Base-by-base conservation (phyloP, 352 stramenopile species). In the Pythium dissotocum region DNA sequence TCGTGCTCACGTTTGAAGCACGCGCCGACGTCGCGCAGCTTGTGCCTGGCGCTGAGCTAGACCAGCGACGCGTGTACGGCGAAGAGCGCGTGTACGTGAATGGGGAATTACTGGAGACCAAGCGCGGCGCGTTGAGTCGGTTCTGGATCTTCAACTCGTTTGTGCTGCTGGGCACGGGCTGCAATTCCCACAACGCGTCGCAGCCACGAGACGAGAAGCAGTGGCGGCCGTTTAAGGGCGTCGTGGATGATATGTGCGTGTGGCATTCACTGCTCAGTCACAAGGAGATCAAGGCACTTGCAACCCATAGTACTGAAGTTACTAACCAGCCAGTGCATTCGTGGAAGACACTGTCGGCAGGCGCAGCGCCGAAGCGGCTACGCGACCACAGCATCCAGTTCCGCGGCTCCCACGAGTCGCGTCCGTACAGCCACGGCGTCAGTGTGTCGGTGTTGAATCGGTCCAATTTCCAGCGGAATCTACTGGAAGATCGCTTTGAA, bases 41-140 rank as follows among this genome's bases (percentile, higher is more conserved):
- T 2, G 55, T 61, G 30, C 55, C 32, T 18, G 55, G n/a, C 1
- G 63, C n/a, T 1, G 57, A 61, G 32, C 35, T 42, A 40, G 65
- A 66, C 26, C 38, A 63, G 21, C 61, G 65, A 44, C 60, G 58
- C 0, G 24, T 61, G 13, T 59, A 28, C 4, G 67, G 76, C 6
- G 58, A 59, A 10, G 72, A 85, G 56, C 40, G 70, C 28, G 73
- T 87, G 14, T 85, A 75, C 38, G 9, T 87, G 13, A 69, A 85
- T 46, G 77, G 77, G 10, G 48, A 73, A 9, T 62, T 82, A 4
- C 26, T 8, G 36, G 26, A 44, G 5, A 21, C 35, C 21, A 35
- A 61, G 38, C 65, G 48, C 18, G 65, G 65, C 35, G 60, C 65
- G 6, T 33, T 71, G 28, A 71, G 65, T 52, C 65, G 65, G 3